Percentiles rank a stretch among this genome's conserved stretches.
phyloP scores from a whole-genome alignment of 441 rosid species.

The Dalechampia spathulata region DNA sequence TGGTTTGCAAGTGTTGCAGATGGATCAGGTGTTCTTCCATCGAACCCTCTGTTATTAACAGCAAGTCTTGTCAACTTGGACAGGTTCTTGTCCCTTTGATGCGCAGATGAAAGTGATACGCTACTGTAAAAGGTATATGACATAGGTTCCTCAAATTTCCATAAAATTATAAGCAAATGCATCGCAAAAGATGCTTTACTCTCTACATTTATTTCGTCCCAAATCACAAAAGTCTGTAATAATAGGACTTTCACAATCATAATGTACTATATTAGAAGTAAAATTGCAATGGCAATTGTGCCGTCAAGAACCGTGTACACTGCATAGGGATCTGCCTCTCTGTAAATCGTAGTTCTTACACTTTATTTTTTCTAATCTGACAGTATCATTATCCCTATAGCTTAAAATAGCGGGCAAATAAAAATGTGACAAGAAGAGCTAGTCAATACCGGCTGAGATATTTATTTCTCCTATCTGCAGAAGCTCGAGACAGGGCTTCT shows the following conservation, averaged over 20 bases:
- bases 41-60: slow-evolving; percentile 64
- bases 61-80: slow-evolving; percentile 72
- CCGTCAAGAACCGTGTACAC: too few species aligned
- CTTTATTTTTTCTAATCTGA: neutral
- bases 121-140: slow-evolving; percentile 32
- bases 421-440: neutral
- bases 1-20: slow-evolving; percentile 70
- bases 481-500: slow-evolving; percentile 95
- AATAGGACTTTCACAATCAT: neutral
- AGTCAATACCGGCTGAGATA: slow-evolving; percentile 77
- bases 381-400: neutral
- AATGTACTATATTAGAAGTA: neutral
- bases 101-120: slow-evolving; percentile 65
- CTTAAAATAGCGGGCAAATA: neutral
- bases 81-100: slow-evolving; percentile 55
- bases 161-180: neutral
- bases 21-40: slow-evolving; percentile 57
- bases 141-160: neutral
- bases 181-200: too few species aligned
- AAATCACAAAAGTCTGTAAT: too few species aligned
- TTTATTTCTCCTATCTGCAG: slow-evolving; percentile 86
- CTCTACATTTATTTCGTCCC: too few species aligned
- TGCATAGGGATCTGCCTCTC: slow-evolving; percentile 1
- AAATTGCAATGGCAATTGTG: neutral
- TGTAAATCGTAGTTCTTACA: neutral